phyloP scores from a whole-genome alignment of 805 yeast genomes.

The Isabelozyma rhagii region DNA sequence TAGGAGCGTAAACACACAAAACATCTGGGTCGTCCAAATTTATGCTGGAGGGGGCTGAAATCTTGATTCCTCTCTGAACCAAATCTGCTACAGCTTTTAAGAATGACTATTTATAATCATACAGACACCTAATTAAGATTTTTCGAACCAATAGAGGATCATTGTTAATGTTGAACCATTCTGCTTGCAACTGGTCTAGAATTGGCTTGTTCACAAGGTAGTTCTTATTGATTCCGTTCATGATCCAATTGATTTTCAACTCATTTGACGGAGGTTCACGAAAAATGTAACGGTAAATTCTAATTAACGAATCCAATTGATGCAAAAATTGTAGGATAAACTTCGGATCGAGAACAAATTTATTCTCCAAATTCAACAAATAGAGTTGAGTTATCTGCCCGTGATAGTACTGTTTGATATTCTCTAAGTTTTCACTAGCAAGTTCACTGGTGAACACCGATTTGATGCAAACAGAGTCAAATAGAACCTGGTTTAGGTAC shows the following conservation, averaged over 20 bases:
- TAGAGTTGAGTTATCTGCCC: slow-evolving; percentile 11
- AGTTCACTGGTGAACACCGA: not conserved
- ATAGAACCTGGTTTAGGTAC: slow-evolving; percentile 5
- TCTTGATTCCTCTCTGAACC: too few relatives aligned
- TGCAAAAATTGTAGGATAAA: slow-evolving; percentile 11
- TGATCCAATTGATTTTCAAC: slow-evolving; percentile 16
- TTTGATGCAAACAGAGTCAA: not conserved
- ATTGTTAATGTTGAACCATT: slow-evolving; percentile 12
- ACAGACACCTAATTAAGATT: slow-evolving; percentile 2
- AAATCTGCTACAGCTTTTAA: too few relatives aligned
- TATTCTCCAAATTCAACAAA: slow-evolving; percentile 13
- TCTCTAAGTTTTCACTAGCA: slow-evolving; percentile 12
- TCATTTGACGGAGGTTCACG: slow-evolving; percentile 10
- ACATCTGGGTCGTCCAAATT: too few relatives aligned
- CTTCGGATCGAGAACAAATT: slow-evolving; percentile 5
- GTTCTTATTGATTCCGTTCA: slow-evolving; percentile 12
- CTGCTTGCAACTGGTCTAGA: slow-evolving; percentile 8
- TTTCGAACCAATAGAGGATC: slow-evolving; percentile 2
- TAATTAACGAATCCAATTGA: slow-evolving; percentile 12
- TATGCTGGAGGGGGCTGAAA: too few relatives aligned
- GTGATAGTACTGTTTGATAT: slow-evolving; percentile 14
- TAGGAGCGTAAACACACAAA: too few relatives aligned
- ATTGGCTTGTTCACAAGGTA: not conserved
- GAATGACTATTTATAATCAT: not conserved
- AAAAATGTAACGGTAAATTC: slow-evolving; percentile 12